Conservation (phyloP, 2,329 filamentous ascomycete species). For the Diaporthe capsici region DNA sequence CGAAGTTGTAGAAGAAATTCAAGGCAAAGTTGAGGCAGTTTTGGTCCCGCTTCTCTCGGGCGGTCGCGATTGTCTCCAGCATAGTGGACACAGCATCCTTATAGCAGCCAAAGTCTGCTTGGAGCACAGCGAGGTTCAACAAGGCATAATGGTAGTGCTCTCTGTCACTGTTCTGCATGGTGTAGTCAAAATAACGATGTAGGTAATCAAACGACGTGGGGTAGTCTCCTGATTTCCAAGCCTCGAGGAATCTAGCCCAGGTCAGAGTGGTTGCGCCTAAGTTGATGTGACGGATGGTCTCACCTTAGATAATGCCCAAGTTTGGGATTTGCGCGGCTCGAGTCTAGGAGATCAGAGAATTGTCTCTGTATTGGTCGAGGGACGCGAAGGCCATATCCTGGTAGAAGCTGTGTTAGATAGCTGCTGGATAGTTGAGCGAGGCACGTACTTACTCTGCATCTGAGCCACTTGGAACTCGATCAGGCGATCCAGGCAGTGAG, state of each 20-base stretch:
- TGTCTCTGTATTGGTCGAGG: constrained; percentile 80
- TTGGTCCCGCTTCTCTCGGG: constrained; percentile 92
- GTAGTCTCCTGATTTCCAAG: constrained; percentile 93
- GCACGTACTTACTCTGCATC: constrained; percentile 77
- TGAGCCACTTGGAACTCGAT: constrained; percentile 91
- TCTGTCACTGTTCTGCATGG: constrained; percentile 86
- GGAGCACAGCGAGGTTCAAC: constrained; percentile 91
- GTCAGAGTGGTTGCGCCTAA: constrained; percentile 39
- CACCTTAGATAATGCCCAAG: constrained; percentile 82
- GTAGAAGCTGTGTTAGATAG: constrained; percentile 40
- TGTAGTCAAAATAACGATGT: constrained; percentile 97
- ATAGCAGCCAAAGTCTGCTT: constrained; percentile 95
- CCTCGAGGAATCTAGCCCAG: constrained; percentile 81
- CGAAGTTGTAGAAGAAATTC: constrained; percentile 96
- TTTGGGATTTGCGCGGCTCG: constrained; percentile 78
- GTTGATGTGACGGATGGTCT: constrained; percentile 37
- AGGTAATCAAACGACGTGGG: constrained; percentile 90
- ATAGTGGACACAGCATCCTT: constrained; percentile 93
- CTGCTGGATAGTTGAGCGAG: neutral
- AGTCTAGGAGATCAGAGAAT: constrained; percentile 77
- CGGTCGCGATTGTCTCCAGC: constrained; percentile 95
- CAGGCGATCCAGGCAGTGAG: constrained; percentile 83
- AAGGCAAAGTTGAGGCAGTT: constrained; percentile 94
- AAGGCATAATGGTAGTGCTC: constrained; percentile 95
- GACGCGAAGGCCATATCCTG: constrained; percentile 83